Conservation (phyloP, 306 rosid genomes). For the Pyrus communis region DNA sequence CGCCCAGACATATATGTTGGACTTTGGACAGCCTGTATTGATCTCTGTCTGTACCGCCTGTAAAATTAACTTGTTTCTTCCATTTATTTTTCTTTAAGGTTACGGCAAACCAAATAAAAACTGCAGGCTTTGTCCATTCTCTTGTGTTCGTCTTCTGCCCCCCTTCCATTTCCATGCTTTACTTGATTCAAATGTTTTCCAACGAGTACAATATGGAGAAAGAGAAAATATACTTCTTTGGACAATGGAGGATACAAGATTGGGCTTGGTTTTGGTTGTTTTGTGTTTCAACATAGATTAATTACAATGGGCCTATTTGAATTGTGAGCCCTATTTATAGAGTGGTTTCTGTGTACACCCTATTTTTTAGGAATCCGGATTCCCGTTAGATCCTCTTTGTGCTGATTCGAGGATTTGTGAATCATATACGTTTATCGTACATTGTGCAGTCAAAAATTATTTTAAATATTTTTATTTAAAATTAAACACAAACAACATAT, state of each 20-base stretch:
- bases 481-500: too few species aligned
- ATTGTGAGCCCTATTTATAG: too few species aligned
- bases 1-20: too few species aligned
- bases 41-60: neutral
- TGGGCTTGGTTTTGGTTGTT: neutral
- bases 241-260: neutral
- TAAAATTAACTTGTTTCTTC: neutral
- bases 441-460: too few species aligned
- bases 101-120: neutral
- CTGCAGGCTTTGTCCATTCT: conserved; percentile 12
- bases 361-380: too few species aligned
- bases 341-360: too few species aligned
- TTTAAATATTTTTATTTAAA: too few species aligned
- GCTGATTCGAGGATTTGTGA: too few species aligned
- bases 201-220: too few species aligned
- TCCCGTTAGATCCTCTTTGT: too few species aligned
- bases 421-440: rapidly evolving
- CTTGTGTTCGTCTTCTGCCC: neutral
- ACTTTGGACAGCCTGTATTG: too few species aligned
- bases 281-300: neutral
- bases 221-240: neutral
- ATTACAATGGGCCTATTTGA: neutral
- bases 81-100: neutral
- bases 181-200: neutral
- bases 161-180: neutral